These are phyloP conservation scores for Tetrapyrgos nigripes DNA, from an alignment of 1,284 basidiomycete genomes.

Conservation along the genomic window DNA sequence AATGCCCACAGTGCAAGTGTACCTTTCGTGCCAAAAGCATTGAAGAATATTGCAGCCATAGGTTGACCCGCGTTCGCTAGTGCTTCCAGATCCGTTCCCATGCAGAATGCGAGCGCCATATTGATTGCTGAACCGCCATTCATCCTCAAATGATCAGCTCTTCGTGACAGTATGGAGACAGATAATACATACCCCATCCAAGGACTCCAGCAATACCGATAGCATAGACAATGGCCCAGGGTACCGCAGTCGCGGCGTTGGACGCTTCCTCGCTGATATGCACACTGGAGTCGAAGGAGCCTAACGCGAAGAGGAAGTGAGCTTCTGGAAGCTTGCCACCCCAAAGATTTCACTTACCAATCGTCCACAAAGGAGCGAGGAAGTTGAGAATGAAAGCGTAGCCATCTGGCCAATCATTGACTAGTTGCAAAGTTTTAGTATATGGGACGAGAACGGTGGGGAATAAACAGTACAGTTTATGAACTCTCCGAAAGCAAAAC, in stretches of 20 bases:
- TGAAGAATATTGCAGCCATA: constrained; percentile 74
- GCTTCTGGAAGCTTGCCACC: not conserved
- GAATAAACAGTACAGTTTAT: constrained; percentile 49
- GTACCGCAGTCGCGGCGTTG: constrained; percentile 67
- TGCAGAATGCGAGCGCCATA: constrained; percentile 59
- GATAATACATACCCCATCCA: no score
- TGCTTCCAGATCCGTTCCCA: constrained; percentile 63
- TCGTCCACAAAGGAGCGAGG: constrained; percentile 80
- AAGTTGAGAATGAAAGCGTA: constrained; percentile 81
- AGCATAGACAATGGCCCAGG: constrained; percentile 65
- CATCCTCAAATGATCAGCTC: no score
- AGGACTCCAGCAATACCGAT: constrained; percentile 58
- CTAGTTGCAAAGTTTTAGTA: constrained; percentile 39
- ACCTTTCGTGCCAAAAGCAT: constrained; percentile 67
- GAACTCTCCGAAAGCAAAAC: constrained; percentile 70
- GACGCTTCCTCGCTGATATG: constrained; percentile 71
- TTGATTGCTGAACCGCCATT: constrained; percentile 59
- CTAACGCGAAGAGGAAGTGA: constrained; percentile 21
- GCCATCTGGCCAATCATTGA: constrained; percentile 72
- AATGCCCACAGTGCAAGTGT: constrained; percentile 71
- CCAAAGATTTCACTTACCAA: constrained; percentile 49
- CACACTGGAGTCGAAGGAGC: constrained; percentile 51
- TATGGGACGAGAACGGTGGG: not conserved
- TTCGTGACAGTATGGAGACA: no score
- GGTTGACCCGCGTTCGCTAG: constrained; percentile 65